phyloP scores from a whole-genome alignment of 2,329 filamentous ascomycete genomes.

The Cladophialophora immunda region DNA sequence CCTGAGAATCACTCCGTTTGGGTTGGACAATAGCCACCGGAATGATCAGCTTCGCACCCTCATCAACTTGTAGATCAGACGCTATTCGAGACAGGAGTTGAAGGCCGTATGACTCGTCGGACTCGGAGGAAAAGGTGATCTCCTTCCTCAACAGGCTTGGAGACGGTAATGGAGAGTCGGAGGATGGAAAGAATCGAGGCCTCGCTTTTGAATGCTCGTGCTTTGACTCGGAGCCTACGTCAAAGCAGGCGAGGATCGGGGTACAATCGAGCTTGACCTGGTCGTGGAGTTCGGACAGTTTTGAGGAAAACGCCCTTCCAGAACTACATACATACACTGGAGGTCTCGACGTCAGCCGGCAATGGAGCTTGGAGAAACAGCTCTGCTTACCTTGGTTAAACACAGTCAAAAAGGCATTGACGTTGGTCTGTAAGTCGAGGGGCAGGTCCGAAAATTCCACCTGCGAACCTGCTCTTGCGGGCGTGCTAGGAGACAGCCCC shows the following conservation, averaged over 20 bases:
- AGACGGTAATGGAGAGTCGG: conserved; percentile 46
- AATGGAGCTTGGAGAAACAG: background rate
- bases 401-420: conserved; percentile 58
- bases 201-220: conserved; percentile 45
- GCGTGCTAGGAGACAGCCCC: conserved; percentile 37
- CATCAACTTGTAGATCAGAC: conserved; percentile 60
- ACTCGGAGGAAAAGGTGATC: conserved; percentile 54
- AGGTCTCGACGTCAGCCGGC: conserved; percentile 23
- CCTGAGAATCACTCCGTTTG: conserved; percentile 40
- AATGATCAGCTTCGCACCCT: conserved; percentile 58
- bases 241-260: conserved; percentile 65
- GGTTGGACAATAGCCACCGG: conserved; percentile 58
- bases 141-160: conserved; percentile 43
- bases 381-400: conserved; percentile 60
- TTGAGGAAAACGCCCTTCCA: conserved; percentile 61
- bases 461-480: conserved; percentile 40
- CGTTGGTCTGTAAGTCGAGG: conserved; percentile 56
- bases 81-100: conserved; percentile 58
- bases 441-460: conserved; percentile 51
- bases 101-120: conserved; percentile 58
- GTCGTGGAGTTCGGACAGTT: conserved; percentile 60
- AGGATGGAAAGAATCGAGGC: conserved; percentile 44
- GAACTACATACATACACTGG: conserved; percentile 64
- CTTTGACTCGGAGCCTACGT: conserved; percentile 57
- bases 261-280: conserved; percentile 53